Evolutionary conservation across 495 filamentous ascomycete genomes (phyloP).

Genomic region (Hypoxylon lienhwacheense): DNA sequence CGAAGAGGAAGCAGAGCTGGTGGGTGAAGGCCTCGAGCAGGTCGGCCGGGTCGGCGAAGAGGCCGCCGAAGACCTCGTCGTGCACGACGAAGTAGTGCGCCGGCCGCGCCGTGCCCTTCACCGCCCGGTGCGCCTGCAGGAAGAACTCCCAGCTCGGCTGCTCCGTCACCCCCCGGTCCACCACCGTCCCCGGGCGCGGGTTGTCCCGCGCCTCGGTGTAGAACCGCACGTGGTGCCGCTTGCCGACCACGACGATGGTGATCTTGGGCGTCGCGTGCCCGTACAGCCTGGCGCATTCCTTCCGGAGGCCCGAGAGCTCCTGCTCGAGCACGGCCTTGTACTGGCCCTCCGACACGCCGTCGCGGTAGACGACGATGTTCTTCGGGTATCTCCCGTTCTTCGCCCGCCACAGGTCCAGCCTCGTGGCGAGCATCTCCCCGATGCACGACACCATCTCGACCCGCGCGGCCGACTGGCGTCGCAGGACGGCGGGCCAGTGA

Average conservation of each 20-base stretch:
- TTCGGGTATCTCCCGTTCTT: conserved; percentile 54
- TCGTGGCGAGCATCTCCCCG: conserved; percentile 58
- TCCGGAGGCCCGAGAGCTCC: conserved; percentile 59
- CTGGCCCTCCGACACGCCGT: conserved; percentile 79
- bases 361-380: conserved; percentile 76
- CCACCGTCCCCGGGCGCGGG: conserved; percentile 66
- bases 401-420: conserved; percentile 57
- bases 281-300: conserved; percentile 59
- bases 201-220: conserved; percentile 63
- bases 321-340: conserved; percentile 57
- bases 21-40: conserved; percentile 60
- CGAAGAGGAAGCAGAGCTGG: conserved; percentile 66
- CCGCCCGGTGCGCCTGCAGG: conserved; percentile 68
- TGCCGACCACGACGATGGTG: conserved; percentile 62
- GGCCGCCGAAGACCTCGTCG: conserved; percentile 60
- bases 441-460: conserved; percentile 63
- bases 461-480: conserved; percentile 50
- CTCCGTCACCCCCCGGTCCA: conserved; percentile 72
- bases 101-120: conserved; percentile 79
- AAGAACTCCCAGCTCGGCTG: conserved; percentile 70
- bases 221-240: conserved; percentile 81
- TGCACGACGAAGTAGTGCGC: conserved; percentile 70
- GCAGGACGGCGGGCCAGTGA: conserved; percentile 63
- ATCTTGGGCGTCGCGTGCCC: conserved; percentile 53
- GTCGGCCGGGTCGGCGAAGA: conserved; percentile 47